phyloP scores from a whole-genome alignment of 2,329 filamentous ascomycete genomes.

The Hypoxylon sp. region DNA sequence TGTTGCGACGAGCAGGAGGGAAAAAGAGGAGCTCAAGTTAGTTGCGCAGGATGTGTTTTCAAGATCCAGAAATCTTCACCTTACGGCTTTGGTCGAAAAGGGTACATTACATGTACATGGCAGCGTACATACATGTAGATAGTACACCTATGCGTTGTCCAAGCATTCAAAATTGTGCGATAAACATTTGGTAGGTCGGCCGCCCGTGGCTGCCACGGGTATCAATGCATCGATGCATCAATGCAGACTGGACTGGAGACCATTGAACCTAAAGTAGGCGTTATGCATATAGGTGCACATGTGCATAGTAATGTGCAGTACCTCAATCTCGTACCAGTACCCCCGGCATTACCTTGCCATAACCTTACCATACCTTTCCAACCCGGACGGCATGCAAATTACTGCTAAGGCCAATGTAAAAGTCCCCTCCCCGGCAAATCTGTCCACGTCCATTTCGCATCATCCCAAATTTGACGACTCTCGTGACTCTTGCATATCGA shows the following conservation, averaged over 20 bases:
- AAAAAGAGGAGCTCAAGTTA: background rate
- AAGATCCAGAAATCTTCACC: conserved; percentile 10
- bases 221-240: conserved; percentile 13
- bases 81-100: background rate
- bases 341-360: background rate
- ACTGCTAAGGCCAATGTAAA: conserved; percentile 23
- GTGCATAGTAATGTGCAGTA: conserved; percentile 3
- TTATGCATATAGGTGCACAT: conserved; percentile 4
- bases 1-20: background rate
- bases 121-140: background rate
- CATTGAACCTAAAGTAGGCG: conserved; percentile 14
- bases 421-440: conserved; percentile 43
- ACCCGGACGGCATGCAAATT: conserved; percentile 6
- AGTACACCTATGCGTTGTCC: background rate
- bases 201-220: background rate
- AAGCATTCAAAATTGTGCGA: background rate
- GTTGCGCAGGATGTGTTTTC: conserved; percentile 1
- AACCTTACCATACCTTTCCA: conserved; percentile 4
- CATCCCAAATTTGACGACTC: conserved; percentile 28
- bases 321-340: conserved; percentile 21
- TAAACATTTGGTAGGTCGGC: background rate
- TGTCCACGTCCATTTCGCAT: conserved; percentile 34
- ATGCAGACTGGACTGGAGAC: too few species aligned
- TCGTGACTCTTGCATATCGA: conserved; percentile 26
- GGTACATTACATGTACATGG: background rate